These are phyloP conservation scores for Morella rubra DNA, from an alignment of 306 rosid species.

Conservation along the genomic window DNA sequence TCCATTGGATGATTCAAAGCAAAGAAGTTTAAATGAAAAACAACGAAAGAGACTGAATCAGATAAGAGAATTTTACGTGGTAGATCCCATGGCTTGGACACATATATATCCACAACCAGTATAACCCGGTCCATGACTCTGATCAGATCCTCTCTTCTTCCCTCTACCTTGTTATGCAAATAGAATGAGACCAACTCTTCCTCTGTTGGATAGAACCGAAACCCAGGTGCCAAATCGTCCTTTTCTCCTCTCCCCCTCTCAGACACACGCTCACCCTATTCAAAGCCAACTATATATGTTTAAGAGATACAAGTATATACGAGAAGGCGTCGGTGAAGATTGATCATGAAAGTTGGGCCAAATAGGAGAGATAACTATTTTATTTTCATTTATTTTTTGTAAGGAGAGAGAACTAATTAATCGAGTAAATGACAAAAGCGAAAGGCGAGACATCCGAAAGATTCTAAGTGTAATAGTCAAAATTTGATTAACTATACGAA, in stretches of 20 bases:
- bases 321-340: too few species aligned
- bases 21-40: too few species aligned
- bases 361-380: too few species aligned
- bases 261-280: too few species aligned
- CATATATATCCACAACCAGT: conserved; percentile 65
- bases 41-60: neutral
- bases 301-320: neutral
- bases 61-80: conserved; percentile 60
- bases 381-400: too few species aligned
- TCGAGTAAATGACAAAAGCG: too few species aligned
- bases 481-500: too few species aligned
- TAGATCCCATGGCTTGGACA: conserved; percentile 63
- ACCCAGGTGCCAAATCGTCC: conserved; percentile 69
- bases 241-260: conserved; percentile 22
- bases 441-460: too few species aligned
- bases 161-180: conserved; percentile 60
- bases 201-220: conserved; percentile 84
- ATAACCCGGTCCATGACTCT: conserved; percentile 47
- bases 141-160: conserved; percentile 38
- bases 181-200: conserved; percentile 73
- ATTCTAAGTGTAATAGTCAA: too few species aligned
- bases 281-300: too few species aligned
- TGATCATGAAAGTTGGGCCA: too few species aligned
- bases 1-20: neutral
- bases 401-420: too few species aligned